Evolutionary conservation across 331 rosid species (phyloP), one percentile per base, ranked within the genome.

Genomic region (Acacia concinna): DNA sequence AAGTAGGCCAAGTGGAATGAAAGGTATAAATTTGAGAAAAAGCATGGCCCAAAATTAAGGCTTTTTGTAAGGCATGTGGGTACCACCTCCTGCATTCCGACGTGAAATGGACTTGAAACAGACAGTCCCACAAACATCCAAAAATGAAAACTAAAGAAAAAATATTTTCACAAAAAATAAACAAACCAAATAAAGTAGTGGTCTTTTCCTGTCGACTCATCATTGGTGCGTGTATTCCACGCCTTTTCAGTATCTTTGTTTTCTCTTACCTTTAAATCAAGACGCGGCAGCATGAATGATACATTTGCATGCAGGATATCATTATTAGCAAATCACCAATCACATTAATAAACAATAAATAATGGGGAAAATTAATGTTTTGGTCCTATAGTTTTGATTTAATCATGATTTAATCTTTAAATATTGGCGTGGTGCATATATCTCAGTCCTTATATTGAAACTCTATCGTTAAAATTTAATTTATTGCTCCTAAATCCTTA

Each of bases 201-300:
- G 59, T 18, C 11, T 20, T 51, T 51, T 51, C 41, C 75, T 76
- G 89, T 86, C 79, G 10, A 18, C 32, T 2, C 34, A 6, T 68
- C 25, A 81, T 78, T 81, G 70, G 89, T 71, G 73, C 89, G 84
- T 86, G 86, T 44, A 51, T 65, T 28, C 62, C 78, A 86, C 77
- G 84, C 85, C 49, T 75, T 62, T 64, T 35, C 57, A 23, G 57
- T n/a, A 6, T n/a, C 13, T 52, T 52, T 20, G 0, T 8, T 21
- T 2, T 6, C 6, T 6, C 10, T 4, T 10, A 5, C 23, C 20
- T 49, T 49, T 17, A 49, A 49, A 18, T 5, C 56, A 49, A 18
- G 23, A 8, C 10, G 56, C 15, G 11, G 10, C 49, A 47, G n/a
- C n/a, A n/a, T n/a, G n/a, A 47, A 15, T 47, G 54, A 44, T 17